Conservation (phyloP, 2,329 filamentous ascomycete genomes). For the Sclerotinia subarctica region DNA sequence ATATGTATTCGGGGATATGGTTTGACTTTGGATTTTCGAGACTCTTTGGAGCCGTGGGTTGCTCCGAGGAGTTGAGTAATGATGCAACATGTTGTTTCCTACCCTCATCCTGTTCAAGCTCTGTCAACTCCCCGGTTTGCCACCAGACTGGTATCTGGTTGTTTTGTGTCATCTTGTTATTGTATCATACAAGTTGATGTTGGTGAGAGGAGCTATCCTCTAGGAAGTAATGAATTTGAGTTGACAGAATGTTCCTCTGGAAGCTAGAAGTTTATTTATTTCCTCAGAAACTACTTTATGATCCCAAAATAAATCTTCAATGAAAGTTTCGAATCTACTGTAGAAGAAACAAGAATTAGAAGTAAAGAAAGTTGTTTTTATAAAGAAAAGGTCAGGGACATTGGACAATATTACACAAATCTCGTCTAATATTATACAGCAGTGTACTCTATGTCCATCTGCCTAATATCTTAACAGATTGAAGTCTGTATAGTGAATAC, state of each 20-base stretch:
- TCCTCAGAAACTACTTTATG: neutral
- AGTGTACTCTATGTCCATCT: neutral
- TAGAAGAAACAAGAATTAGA: neutral
- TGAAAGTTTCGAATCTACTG: neutral
- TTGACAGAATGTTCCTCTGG: too few relatives aligned
- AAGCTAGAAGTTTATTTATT: too few relatives aligned
- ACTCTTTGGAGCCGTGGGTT: too few relatives aligned
- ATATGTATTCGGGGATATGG: neutral
- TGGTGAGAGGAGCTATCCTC: neutral
- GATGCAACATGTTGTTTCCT: neutral
- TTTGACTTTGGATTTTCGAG: too few relatives aligned
- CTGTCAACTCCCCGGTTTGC: too few relatives aligned
- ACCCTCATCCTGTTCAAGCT: neutral
- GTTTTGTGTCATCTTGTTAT: neutral
- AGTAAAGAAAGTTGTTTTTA: neutral
- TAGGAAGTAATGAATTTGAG: neutral
- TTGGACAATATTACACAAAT: neutral
- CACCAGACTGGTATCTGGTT: neutral
- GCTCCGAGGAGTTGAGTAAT: too few relatives aligned
- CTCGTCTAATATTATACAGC: neutral
- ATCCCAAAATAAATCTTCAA: neutral
- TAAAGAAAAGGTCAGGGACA: rapidly evolving
- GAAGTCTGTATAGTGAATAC: neutral
- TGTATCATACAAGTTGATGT: neutral
- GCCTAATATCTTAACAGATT: too few relatives aligned